Evolutionary conservation across 202 grass and related monocot species (phyloP), one percentile per base, ranked within the genome.

Genomic region (Dendrocalamus latiflorus): DNA sequence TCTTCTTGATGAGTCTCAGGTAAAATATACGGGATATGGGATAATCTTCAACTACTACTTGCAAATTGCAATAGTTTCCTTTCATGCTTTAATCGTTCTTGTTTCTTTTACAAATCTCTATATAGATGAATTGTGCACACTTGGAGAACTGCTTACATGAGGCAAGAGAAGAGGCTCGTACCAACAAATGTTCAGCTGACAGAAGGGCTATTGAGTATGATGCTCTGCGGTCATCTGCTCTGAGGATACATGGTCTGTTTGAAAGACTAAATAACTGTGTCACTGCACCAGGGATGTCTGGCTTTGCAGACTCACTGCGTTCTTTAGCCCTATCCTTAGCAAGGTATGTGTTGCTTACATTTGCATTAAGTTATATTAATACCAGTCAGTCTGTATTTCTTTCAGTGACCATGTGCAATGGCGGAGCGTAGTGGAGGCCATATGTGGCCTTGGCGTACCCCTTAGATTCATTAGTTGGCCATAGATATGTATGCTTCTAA

Each of bases 1-100:
- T 87, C 93, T 89, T 68, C 96, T 96, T 82, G 93, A 99, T 41
- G 96, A 99, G 77, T 96, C 96, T 86, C 96, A 99, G 89, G 96
- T 99, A 82, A 87, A 57, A 44, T 66, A 72, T 62, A 18, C 13
- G 62, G 22, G 14, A 69, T 67, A 10, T 83, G 81, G 33, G 54
- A 75, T 71, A 76, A 81, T 69, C 63, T 83, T 67, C 18, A 64
- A 51, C 68, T 70, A 51, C 21, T 36, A 53, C 33, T 18, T 79
- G 70, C 70, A 84, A 77, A 26, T 66, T 59, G 15, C 53, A 81
- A 22, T 54, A 49, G 47, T 72, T 26, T 13, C 43, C 30, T 82
- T 65, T 47, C 9, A 20, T 81, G 30, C 56, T 83, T 6, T 51
- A 66, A 70, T 75, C 81, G 12, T 37, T 73, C 16, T 80, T 55